Conservation (phyloP, 371 early-diverging fungal genomes). For the Actinomortierella wolfii region DNA sequence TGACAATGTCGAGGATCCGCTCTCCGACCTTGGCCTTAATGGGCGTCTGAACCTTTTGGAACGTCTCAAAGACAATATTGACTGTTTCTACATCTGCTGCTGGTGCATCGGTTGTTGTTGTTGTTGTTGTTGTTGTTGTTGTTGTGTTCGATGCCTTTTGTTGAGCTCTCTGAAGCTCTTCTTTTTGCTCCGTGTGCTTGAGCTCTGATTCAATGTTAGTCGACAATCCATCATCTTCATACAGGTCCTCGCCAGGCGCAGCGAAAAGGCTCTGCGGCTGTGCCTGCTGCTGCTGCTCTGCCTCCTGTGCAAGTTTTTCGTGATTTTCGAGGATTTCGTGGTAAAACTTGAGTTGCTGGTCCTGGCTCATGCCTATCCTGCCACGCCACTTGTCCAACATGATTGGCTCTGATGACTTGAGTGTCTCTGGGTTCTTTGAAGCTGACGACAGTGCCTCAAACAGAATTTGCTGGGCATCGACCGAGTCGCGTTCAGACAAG, state of each 20-base stretch:
- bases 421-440: neutral
- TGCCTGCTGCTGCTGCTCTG: neutral
- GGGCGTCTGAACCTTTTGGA: constrained; percentile 41
- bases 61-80: constrained; percentile 42
- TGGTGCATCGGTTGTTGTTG: neutral
- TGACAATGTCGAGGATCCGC: constrained; percentile 43
- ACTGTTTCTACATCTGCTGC: too few relatives aligned
- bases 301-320: neutral
- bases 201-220: too few relatives aligned
- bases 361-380: constrained; percentile 28
- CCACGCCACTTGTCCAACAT: constrained; percentile 45
- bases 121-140: neutral
- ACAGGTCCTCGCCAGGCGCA: constrained; percentile 34
- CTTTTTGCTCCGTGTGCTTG: too few relatives aligned
- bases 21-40: constrained; percentile 46
- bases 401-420: constrained; percentile 10
- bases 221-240: constrained; percentile 32
- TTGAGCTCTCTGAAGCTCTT: too few relatives aligned
- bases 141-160: constrained; percentile 2
- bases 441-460: constrained; percentile 29
- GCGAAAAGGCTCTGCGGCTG: constrained; percentile 24
- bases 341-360: constrained; percentile 29
- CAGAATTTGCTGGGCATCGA: constrained; percentile 36
- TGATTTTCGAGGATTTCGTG: constrained; percentile 16
- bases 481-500: constrained; percentile 25